phyloP scores from a whole-genome alignment of 805 yeast genomes.

The Schwanniomyces occidentalis region DNA sequence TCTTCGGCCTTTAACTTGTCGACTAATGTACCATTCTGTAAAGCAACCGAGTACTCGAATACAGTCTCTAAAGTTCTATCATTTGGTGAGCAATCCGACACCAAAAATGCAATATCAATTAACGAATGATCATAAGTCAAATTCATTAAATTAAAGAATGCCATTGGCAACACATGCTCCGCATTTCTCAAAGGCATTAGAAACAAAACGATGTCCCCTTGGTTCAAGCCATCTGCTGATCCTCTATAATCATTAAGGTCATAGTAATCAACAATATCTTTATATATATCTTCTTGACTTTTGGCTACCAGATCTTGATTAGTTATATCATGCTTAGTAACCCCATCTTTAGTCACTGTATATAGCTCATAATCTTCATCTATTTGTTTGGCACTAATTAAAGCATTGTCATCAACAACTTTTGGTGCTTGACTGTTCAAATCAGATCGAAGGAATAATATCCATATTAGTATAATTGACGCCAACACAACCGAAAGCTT shows the following conservation, averaged over 20 bases:
- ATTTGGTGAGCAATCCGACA: constrained; percentile 72
- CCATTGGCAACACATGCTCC: constrained; percentile 71
- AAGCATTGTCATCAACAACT: constrained; percentile 8
- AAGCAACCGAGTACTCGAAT: constrained; percentile 60
- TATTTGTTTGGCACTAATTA: no score
- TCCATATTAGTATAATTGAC: constrained; percentile 9
- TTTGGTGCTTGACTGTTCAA: not conserved
- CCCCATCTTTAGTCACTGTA: constrained; percentile 33
- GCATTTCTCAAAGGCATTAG: constrained; percentile 82
- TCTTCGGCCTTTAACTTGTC: constrained; percentile 47
- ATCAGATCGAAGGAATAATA: constrained; percentile 3
- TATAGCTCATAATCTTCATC: constrained; percentile 26
- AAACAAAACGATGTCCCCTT: constrained; percentile 65
- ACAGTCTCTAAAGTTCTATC: constrained; percentile 68
- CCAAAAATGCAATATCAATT: constrained; percentile 78
- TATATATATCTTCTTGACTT: constrained; percentile 35
- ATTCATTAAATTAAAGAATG: constrained; percentile 84
- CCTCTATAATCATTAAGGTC: constrained; percentile 64
- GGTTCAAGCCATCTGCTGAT: constrained; percentile 44
- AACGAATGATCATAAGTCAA: constrained; percentile 79
- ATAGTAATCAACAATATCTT: constrained; percentile 55
- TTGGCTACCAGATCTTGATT: constrained; percentile 9
- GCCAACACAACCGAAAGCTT: constrained; percentile 7
- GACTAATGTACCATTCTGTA: constrained; percentile 69
- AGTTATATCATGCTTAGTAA: constrained; percentile 10